A percentile compares a stretch with the other conserved stretches of the same genome.
These are phyloP conservation scores for Sorghum bicolor DNA, from an alignment of 176 grass and related monocot genomes.

Conservation along the genomic window DNA sequence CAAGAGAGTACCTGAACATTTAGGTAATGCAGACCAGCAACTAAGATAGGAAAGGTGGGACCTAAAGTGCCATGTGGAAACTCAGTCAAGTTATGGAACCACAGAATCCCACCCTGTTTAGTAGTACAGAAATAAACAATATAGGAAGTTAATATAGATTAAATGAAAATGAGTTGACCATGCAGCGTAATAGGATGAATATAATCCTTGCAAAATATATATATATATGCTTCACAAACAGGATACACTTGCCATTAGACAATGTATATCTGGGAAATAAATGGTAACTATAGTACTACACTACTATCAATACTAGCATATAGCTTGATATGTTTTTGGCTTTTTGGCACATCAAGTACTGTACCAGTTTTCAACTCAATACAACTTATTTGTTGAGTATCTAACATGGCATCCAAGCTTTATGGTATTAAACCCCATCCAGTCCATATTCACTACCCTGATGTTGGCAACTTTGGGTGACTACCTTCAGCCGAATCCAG, in stretches of 20 bases:
- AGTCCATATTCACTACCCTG: neutral
- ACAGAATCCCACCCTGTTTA: slow-evolving; percentile 72
- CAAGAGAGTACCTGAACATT: slow-evolving; percentile 78
- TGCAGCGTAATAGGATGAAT: neutral
- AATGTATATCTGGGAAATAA: neutral
- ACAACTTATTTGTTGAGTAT: neutral
- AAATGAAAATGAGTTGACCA: neutral
- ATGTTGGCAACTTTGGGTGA: neutral
- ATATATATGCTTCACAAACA: neutral
- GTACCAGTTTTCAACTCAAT: neutral
- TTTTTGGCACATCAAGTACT: neutral
- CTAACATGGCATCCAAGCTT: neutral
- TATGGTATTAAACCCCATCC: neutral
- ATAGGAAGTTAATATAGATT: slow-evolving; percentile 16
- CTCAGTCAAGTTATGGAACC: slow-evolving; percentile 81
- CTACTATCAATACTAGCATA: neutral
- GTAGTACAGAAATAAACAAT: slow-evolving; percentile 7
- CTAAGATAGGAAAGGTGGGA: slow-evolving; percentile 67
- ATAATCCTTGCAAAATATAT: neutral
- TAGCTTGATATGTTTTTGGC: neutral
- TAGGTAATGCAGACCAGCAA: slow-evolving; percentile 81
- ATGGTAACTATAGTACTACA: neutral
- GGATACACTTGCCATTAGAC: neutral
- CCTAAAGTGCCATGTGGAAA: slow-evolving; percentile 70
- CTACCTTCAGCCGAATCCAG: neutral